A percentile compares a stretch with the other conserved stretches of the same genome.
These are phyloP conservation scores for Podila minutissima DNA, from an alignment of 192 early-diverging fungal genomes.

Conservation along the genomic window DNA sequence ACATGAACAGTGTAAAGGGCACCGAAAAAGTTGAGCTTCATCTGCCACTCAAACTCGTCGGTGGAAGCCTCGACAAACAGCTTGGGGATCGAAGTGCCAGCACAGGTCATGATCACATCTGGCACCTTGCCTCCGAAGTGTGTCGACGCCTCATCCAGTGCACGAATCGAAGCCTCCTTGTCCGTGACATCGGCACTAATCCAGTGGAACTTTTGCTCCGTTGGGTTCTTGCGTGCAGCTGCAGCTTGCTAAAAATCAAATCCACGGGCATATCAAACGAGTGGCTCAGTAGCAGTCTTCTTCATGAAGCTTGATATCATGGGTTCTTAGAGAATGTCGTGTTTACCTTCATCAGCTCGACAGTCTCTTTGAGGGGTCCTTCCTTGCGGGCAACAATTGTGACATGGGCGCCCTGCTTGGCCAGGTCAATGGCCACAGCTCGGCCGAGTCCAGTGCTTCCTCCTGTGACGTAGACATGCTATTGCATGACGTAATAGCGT, in stretches of 20 bases:
- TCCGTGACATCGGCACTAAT: constrained; percentile 73
- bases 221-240: constrained; percentile 14
- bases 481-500: neutral
- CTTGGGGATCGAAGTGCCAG: constrained; percentile 66
- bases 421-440: constrained; percentile 69
- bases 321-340: neutral
- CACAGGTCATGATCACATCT: constrained; percentile 66
- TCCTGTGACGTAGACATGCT: constrained; percentile 80
- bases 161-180: constrained; percentile 59
- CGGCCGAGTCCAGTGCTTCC: constrained; percentile 80
- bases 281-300: no score
- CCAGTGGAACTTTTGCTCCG: constrained; percentile 57
- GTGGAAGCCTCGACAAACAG: constrained; percentile 72
- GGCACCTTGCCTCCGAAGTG: constrained; percentile 61
- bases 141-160: constrained; percentile 64
- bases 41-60: constrained; percentile 62
- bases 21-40: constrained; percentile 76
- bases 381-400: constrained; percentile 71
- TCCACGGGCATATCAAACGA: neutral
- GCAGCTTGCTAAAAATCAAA: constrained; percentile 21
- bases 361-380: constrained; percentile 58
- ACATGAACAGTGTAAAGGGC: constrained; percentile 73
- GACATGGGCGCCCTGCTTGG: constrained; percentile 73
- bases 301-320: no score
- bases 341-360: constrained; percentile 63